A percentile compares a stretch with the other conserved stretches of the same genome.
Conservation (phyloP, 495 filamentous ascomycete species). For the Opeltia flavorubescens region DNA sequence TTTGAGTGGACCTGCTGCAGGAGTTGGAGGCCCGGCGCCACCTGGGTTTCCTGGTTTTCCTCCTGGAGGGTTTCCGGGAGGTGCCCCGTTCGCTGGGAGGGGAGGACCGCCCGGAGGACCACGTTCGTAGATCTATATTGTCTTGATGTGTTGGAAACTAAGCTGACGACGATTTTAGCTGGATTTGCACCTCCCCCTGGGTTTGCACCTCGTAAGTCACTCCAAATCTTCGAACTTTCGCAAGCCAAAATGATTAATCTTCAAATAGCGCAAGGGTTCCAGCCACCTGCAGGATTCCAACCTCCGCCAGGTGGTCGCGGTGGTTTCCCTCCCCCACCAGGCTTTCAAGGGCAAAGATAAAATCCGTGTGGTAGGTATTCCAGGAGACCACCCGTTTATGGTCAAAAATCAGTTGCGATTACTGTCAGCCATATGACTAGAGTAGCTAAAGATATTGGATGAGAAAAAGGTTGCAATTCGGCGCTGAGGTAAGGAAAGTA, state of each 20-base stretch:
- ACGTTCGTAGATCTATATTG: conserved; percentile 34
- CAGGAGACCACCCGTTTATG: not conserved
- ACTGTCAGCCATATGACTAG: not conserved
- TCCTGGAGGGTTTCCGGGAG: conserved; percentile 53
- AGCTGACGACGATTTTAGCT: conserved; percentile 20
- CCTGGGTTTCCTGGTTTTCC: conserved; percentile 43
- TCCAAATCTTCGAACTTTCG: not conserved
- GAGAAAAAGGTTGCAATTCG: too few relatives aligned
- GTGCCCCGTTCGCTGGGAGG: conserved; percentile 60
- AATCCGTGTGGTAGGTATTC: not conserved
- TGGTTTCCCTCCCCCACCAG: conserved; percentile 59
- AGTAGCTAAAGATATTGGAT: too few relatives aligned
- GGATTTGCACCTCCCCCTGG: conserved; percentile 52
- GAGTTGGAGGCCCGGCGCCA: conserved; percentile 69
- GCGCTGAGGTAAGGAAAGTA: too few relatives aligned
- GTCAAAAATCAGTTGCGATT: not conserved
- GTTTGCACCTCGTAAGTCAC: conserved; percentile 47
- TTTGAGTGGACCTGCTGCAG: conserved; percentile 78
- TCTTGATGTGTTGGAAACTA: not conserved
- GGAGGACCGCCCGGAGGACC: conserved; percentile 46
- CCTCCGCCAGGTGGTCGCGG: conserved; percentile 48
- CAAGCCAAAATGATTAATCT: not conserved
- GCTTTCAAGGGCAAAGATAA: conserved; percentile 58
- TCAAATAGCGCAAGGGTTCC: conserved; percentile 40
- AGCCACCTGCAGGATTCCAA: conserved; percentile 59